Conservation (phyloP, 2,329 filamentous ascomycete species). For the Cryphonectria carpinicola region DNA sequence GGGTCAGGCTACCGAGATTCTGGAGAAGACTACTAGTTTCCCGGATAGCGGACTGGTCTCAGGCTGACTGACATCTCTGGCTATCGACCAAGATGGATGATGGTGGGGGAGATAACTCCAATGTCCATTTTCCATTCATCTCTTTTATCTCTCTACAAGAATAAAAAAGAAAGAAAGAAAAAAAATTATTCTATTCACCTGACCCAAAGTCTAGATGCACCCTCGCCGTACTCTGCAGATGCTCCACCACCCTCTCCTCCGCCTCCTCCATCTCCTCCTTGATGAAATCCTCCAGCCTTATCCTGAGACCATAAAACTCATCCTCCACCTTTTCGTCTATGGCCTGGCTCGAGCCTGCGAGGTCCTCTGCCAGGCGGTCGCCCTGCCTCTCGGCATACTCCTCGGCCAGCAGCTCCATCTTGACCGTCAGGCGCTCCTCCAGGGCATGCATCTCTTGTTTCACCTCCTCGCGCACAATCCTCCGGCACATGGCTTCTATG, state of each 20-base stretch:
- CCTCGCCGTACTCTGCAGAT: conserved; percentile 15
- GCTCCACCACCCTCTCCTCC: conserved; percentile 15
- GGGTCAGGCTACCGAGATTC: conserved; percentile 9
- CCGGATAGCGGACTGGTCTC: conserved; percentile 23
- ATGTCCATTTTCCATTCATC: neutral
- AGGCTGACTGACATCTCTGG: conserved; percentile 4
- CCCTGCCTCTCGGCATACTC: conserved; percentile 9
- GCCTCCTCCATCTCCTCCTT: conserved; percentile 21
- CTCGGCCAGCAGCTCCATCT: conserved; percentile 6
- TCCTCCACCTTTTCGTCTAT: conserved; percentile 19
- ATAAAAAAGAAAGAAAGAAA: no score
- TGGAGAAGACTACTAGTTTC: conserved; percentile 25
- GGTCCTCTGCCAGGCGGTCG: conserved; percentile 10
- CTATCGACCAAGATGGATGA: neutral
- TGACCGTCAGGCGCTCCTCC: conserved; percentile 14
- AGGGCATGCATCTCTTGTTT: conserved; percentile 10
- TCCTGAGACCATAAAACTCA: conserved; percentile 13
- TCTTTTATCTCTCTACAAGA: neutral
- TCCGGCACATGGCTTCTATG: conserved; percentile 7
- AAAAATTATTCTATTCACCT: neutral
- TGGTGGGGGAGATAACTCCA: neutral
- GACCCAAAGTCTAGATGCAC: conserved; percentile 13
- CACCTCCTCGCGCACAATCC: conserved; percentile 13
- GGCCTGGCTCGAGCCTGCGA: conserved; percentile 9
- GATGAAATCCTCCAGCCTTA: conserved; percentile 18